Base-by-base conservation (phyloP, 257 asterid species). In the Plantago ovata region DNA sequence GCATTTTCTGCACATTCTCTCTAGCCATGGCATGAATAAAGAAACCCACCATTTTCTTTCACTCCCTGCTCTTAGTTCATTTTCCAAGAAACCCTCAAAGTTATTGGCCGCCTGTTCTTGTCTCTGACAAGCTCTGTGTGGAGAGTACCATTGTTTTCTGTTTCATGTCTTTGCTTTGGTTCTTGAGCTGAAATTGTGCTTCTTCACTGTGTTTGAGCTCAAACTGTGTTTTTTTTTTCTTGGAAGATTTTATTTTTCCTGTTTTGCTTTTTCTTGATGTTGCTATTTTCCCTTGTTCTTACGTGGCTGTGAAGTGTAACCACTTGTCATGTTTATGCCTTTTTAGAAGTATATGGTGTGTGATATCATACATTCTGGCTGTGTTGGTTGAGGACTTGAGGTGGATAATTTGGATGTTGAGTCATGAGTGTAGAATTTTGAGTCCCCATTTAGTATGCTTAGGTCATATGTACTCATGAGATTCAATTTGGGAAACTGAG, bases 121-220 rank as follows among this genome's bases (percentile, higher is more conserved):
- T 73, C 62, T 60, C 79, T 71, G 79, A 67, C 73, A 68, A 62
- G 57, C 63, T 74, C 75, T 44, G 36, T 60, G 77, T 66, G 76
- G 3, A 51, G 18, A 64, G 75, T 59, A 38, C 55, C 44, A 33
- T 19, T 55, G 60, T 58, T 63, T 45, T 67, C 38, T 53, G 61
- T 54, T 65, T 62, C 54, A 28, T 64, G 69, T 73, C 62, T 58
- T 50, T 38, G 48, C 7, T 58, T 24, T 45, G 41, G 36, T 42
- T 52, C 58, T 38, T 58, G 58, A 62, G 67, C 52, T 15, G 14
- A 14, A 21, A 32, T 7, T 38, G 45, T 19, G 20, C 15, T 55
- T 53, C 3, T 33, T 33, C n/a, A 19, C 11, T 13, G 28, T 62
- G 22, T 49, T 14, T 39, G 62, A 43, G 52, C 22, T 47, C 52